A percentile compares a stretch with the other conserved stretches of the same genome.
Evolutionary conservation across 2,329 filamentous ascomycete genomes (phyloP).

Genomic region (Gnomoniopsis smithogilvyi): DNA sequence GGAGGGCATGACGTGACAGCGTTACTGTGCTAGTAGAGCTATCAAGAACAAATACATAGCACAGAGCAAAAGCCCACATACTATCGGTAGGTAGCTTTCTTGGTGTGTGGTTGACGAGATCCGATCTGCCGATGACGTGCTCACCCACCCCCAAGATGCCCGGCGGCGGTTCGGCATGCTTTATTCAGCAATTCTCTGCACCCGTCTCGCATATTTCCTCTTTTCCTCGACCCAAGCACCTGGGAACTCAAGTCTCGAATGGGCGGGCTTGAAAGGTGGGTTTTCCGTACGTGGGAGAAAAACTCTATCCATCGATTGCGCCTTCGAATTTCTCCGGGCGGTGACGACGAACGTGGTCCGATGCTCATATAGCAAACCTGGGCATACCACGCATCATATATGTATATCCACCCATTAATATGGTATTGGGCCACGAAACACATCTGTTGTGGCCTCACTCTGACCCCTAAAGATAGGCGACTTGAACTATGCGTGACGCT

Average conservation of each 20-base stretch:
- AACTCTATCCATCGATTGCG: neutral
- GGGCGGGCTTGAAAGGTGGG: neutral
- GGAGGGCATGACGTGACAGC: too few relatives aligned
- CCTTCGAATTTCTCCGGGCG: neutral
- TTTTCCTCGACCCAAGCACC: neutral
- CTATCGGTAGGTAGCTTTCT: neutral
- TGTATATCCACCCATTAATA: too few relatives aligned
- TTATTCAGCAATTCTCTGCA: neutral
- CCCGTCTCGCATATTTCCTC: neutral
- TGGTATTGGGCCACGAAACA: too few relatives aligned
- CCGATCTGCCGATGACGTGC: conserved; percentile 18
- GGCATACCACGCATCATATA: too few relatives aligned
- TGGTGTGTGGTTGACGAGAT: conserved; percentile 17
- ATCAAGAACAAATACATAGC: too few relatives aligned
- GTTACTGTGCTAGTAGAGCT: too few relatives aligned
- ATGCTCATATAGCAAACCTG: too few relatives aligned
- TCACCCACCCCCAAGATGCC: conserved; percentile 11
- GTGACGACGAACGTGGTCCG: neutral
- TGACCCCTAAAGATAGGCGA: too few relatives aligned
- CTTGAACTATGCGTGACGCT: too few relatives aligned
- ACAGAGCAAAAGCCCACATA: too few relatives aligned
- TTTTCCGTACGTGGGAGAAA: neutral
- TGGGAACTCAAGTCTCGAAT: neutral
- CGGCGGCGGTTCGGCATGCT: conserved; percentile 12
- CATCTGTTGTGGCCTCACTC: too few relatives aligned